Evolutionary conservation across 1,284 basidiomycete species (phyloP), one percentile per base, ranked within the genome.

Genomic region (Marasmius fiardii): DNA sequence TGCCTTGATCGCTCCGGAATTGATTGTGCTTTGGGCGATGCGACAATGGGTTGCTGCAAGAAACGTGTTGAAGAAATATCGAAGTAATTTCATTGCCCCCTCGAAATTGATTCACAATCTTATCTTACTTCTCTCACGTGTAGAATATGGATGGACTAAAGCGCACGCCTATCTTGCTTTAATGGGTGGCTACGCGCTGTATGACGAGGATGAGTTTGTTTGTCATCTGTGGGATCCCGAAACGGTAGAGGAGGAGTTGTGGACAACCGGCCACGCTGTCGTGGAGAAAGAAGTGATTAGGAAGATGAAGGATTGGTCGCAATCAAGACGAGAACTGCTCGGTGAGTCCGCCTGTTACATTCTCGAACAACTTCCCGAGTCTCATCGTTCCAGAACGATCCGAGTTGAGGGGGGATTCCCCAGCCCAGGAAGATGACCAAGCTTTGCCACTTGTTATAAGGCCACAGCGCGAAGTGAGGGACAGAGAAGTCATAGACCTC

Each of bases 161-260:
- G 41, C 50, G 5, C 59, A 62, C 43, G 57, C 51, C 4, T 57
- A 51, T 50, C 60, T 58, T 39, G 41, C 51, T 4, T 34, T 58
- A 3, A 62, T 62, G 61, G 61, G 59, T 16, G 61, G 61, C 21
- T 58, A 59, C 43, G 31, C 35, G 18, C 31, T 49, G 1, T 49
- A 43, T 23, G 51, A 56, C 11, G 31, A 26, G 12, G 35, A 52
- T 6, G 23, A 44, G 12, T 41, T 26, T 24, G 34, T 41, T 4
- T 54, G 31, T 14, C 18, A 48, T 14, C 28, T 54, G 5, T 21
- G 43, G 7, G 43, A 44, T 24, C 14, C 7, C 5, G 4, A 44
- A 20, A 26, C 31, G 51, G 20, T 49, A 21, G 18, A 52, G 39
- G 14, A 52, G 23, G n/a, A n/a, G n/a, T n/a, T n/a, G n/a, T n/a